These are phyloP conservation scores for Musa balbisiana DNA, from an alignment of 202 grass and related monocot genomes.

Conservation along the genomic window DNA sequence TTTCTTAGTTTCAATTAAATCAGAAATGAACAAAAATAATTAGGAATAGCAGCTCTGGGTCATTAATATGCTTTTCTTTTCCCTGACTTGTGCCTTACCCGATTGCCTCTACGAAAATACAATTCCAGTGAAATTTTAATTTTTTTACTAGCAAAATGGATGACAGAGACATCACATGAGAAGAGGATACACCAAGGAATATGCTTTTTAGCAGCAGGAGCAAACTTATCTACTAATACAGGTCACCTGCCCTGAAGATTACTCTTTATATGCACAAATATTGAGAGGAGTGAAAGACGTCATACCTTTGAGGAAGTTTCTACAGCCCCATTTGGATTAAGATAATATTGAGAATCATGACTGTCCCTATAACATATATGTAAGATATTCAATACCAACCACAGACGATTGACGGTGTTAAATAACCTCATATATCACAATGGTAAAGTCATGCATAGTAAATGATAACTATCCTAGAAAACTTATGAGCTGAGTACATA, in stretches of 20 bases:
- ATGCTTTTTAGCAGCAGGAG: background rate
- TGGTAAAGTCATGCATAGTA: background rate
- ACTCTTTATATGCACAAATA: too few relatives aligned
- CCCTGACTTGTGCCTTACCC: background rate
- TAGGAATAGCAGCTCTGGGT: background rate
- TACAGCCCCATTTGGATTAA: background rate
- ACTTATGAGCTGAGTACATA: too few relatives aligned
- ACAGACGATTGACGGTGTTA: too few relatives aligned
- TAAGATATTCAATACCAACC: background rate
- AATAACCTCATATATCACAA: background rate
- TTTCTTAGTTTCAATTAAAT: background rate
- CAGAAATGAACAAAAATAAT: background rate
- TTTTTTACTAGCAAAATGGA: too few relatives aligned
- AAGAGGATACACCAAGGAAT: background rate
- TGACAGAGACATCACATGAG: background rate
- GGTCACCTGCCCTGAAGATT: background rate
- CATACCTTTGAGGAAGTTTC: background rate
- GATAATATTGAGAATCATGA: background rate
- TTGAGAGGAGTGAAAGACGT: background rate
- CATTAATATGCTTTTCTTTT: background rate
- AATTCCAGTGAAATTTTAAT: too few relatives aligned
- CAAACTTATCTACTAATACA: background rate
- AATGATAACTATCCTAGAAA: background rate
- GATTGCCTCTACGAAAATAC: background rate
- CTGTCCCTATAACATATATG: background rate